Base-by-base conservation (phyloP, 768 basidiomycete genomes). In the Pisolithus tinctorius region DNA sequence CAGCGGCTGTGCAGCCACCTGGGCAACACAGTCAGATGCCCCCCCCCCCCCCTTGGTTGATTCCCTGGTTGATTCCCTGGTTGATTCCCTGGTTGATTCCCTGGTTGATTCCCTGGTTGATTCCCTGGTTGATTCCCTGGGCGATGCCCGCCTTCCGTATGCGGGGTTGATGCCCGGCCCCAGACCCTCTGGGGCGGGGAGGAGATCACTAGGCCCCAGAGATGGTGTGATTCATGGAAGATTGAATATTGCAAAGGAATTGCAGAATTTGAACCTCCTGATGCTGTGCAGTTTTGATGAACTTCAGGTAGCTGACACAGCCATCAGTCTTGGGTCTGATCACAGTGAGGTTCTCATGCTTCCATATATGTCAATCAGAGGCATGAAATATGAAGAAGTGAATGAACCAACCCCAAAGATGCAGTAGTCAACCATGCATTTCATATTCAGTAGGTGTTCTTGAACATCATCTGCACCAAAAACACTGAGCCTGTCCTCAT, bases 301-400 rank as follows among this genome's bases (percentile, higher is more conserved):
- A 56, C 26, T 60, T 54, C n/a, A 60, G 31, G 29, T 52, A 60
- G 20, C 44, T 43, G 2, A 10, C 26, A n/a, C 13, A 11, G 34
- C 45, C 31, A 2, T 26, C 27, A 23, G 30, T 17, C 20, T n/a
- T n/a, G n/a, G n/a, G n/a, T n/a, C n/a, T n/a, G n/a, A n/a, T n/a
- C n/a, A n/a, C n/a, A n/a, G n/a, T n/a, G n/a, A n/a, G n/a, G n/a
- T n/a, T n/a, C n/a, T n/a, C n/a, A n/a, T n/a, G n/a, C n/a, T n/a
- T n/a, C n/a, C n/a, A n/a, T n/a, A n/a, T n/a, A 27, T 17, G 14
- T 51, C 6, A 29, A n/a, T 34, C 30, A 3, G 20, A 50, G 17
- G 30, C 38, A 4, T 17, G 3, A 11, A 11, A 39, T 39, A 36
- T 44, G 13, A 25, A 25, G 26, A 29, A 31, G 23, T 29, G n/a